A percentile compares a stretch with the other conserved stretches of the same genome.
These are phyloP conservation scores for Verticillium nonalfalfae DNA, from an alignment of 2,329 filamentous ascomycete genomes.

Conservation along the genomic window DNA sequence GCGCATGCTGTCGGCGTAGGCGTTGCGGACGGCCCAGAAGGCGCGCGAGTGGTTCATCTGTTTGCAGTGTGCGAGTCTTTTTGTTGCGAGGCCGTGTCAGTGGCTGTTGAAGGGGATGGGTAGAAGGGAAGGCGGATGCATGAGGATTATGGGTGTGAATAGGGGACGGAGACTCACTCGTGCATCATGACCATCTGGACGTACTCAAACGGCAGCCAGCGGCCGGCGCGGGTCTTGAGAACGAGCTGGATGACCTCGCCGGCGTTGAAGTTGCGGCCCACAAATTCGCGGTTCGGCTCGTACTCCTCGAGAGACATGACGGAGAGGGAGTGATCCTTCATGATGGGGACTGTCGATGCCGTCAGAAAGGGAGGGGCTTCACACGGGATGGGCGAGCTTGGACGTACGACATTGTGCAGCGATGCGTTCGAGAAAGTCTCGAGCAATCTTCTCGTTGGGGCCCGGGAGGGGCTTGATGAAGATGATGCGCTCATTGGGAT, in stretches of 20 bases:
- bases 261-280: slow-evolving; percentile 85
- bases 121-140: slow-evolving; percentile 4
- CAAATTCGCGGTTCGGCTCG: slow-evolving; percentile 73
- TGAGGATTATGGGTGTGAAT: not conserved
- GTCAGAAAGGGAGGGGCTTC: not conserved
- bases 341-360: slow-evolving; percentile 51
- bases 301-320: slow-evolving; percentile 75
- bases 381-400: not conserved
- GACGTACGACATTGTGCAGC: slow-evolving; percentile 68
- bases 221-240: slow-evolving; percentile 57
- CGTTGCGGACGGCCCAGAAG: slow-evolving; percentile 76
- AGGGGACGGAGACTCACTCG: slow-evolving; percentile 37
- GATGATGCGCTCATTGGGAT: slow-evolving; percentile 71
- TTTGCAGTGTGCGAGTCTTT: slow-evolving; percentile 71
- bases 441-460: slow-evolving; percentile 52
- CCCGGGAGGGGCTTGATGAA: slow-evolving; percentile 79
- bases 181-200: slow-evolving; percentile 97
- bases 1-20: slow-evolving; percentile 66
- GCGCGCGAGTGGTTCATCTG: slow-evolving; percentile 84
- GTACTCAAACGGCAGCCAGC: slow-evolving; percentile 76
- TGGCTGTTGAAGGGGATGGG: too few species aligned
- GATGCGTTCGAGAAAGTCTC: slow-evolving; percentile 68
- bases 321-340: slow-evolving; percentile 58
- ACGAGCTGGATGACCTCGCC: slow-evolving; percentile 85
- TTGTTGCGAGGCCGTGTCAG: slow-evolving; percentile 15